These are phyloP conservation scores for Hypericum androsaemum DNA, from an alignment of 345 rosid species.

Conservation along the genomic window DNA sequence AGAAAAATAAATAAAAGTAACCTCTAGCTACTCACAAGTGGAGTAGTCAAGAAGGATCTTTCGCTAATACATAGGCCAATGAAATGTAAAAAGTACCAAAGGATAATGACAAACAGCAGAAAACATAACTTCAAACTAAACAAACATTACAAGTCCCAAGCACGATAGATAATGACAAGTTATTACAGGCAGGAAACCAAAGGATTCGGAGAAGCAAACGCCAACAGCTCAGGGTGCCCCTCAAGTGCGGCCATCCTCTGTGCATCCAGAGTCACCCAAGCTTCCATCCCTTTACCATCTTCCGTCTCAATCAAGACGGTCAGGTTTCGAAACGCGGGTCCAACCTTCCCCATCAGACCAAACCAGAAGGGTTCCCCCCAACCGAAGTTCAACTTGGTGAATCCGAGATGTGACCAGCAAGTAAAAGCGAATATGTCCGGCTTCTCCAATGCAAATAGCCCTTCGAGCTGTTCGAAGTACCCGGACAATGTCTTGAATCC, in stretches of 20 bases:
- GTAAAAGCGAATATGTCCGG: conserved; percentile 17
- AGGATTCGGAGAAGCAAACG: conserved; percentile 17
- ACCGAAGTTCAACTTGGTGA: conserved; percentile 14
- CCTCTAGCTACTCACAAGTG: too few relatives aligned
- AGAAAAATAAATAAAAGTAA: too few relatives aligned
- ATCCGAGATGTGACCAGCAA: conserved; percentile 12
- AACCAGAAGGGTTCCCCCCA: conserved; percentile 13
- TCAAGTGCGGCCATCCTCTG: conserved; percentile 6
- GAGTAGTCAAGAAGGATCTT: too few relatives aligned
- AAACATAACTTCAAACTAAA: too few relatives aligned
- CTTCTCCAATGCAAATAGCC: conserved; percentile 1
- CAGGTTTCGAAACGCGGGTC: conserved; percentile 7
- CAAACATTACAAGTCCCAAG: too few relatives aligned
- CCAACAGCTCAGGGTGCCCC: conserved; percentile 11
- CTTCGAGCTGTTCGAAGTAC: conserved; percentile 3
- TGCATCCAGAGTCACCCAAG: conserved; percentile 16
- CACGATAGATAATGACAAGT: too few relatives aligned
- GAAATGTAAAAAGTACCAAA: too few relatives aligned
- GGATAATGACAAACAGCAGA: too few relatives aligned
- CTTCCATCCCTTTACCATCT: conserved; percentile 13
- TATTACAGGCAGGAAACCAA: conserved; percentile 9
- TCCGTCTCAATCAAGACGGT: conserved; percentile 10
- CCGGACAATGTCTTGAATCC: conserved; percentile 13
- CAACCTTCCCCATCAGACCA: conserved; percentile 2
- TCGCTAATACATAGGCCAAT: too few relatives aligned